Evolutionary conservation across 176 grass and related monocot genomes (phyloP).

Genomic region (Carex scoparia): DNA sequence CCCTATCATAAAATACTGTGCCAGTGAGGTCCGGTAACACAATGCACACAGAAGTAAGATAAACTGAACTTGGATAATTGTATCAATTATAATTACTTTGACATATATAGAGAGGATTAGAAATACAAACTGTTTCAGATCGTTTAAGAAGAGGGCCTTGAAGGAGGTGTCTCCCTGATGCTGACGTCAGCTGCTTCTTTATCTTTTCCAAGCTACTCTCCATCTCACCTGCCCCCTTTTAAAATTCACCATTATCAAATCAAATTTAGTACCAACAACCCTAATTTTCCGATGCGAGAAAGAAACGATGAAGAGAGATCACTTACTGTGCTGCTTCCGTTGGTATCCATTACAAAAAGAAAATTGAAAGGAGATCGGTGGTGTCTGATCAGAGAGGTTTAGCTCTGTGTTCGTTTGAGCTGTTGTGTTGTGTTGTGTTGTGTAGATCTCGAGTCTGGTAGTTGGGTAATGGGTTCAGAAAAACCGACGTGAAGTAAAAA

Average conservation of each 20-base stretch:
- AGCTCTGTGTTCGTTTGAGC: neutral
- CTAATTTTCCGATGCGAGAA: conserved; percentile 2
- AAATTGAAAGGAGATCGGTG: neutral
- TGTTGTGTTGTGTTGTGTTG: neutral
- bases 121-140: conserved; percentile 50
- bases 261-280: conserved; percentile 10
- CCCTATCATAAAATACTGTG: neutral
- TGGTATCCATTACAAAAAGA: conserved; percentile 40
- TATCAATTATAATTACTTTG: neutral
- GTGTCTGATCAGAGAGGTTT: conserved; percentile 7
- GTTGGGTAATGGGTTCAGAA: neutral
- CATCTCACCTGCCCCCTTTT: conserved; percentile 49
- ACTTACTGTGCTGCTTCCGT: conserved; percentile 49
- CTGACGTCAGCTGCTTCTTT: conserved; percentile 67
- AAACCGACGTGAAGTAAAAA: neutral
- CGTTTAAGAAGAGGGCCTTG: conserved; percentile 88
- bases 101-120: neutral
- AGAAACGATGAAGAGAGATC: neutral
- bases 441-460: conserved; percentile 5
- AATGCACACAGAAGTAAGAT: neutral
- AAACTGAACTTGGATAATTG: neutral
- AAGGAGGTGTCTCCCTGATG: conserved; percentile 59
- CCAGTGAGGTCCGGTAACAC: neutral
- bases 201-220: conserved; percentile 86
- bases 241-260: conserved; percentile 1